These are phyloP conservation scores for Annulohypoxylon bovei DNA, from an alignment of 495 filamentous ascomycete species.

Conservation along the genomic window DNA sequence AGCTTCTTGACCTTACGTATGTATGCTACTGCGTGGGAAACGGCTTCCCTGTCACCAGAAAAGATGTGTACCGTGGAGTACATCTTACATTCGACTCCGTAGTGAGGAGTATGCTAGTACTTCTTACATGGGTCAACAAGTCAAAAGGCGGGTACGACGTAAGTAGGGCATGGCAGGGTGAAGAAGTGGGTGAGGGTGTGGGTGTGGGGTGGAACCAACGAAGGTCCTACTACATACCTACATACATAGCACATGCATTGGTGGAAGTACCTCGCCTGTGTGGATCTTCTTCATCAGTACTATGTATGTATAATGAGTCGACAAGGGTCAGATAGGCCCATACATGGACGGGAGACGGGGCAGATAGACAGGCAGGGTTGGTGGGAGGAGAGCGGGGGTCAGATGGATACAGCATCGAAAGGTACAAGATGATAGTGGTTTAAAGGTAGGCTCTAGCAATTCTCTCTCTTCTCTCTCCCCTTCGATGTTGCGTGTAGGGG, in stretches of 20 bases:
- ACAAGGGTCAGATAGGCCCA: constrained; percentile 19
- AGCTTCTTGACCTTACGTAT: constrained; percentile 43
- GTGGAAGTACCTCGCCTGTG: constrained; percentile 38
- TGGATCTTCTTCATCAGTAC: constrained; percentile 33
- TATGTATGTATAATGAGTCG: constrained; percentile 15
- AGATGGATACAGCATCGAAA: constrained; percentile 24
- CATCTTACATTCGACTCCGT: constrained; percentile 32
- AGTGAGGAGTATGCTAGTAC: constrained; percentile 35
- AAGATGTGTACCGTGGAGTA: constrained; percentile 33
- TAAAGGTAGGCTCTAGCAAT: constrained; percentile 23
- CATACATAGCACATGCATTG: neutral
- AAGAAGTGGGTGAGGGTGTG: constrained; percentile 34
- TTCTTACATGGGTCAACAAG: constrained; percentile 34
- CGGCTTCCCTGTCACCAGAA: constrained; percentile 30
- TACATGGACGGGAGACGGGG: constrained; percentile 24
- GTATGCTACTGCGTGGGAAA: constrained; percentile 37
- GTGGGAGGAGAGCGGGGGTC: constrained; percentile 28
- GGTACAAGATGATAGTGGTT: constrained; percentile 24
- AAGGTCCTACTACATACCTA: constrained; percentile 20
- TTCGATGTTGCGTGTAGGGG: constrained; percentile 7
- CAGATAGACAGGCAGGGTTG: constrained; percentile 23
- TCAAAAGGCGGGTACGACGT: constrained; percentile 43
- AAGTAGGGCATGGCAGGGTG: constrained; percentile 31
- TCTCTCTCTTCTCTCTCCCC: neutral
- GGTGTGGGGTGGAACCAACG: constrained; percentile 40